Evolutionary conservation across 441 rosid genomes (phyloP).

Genomic region (Adansonia gregorii): DNA sequence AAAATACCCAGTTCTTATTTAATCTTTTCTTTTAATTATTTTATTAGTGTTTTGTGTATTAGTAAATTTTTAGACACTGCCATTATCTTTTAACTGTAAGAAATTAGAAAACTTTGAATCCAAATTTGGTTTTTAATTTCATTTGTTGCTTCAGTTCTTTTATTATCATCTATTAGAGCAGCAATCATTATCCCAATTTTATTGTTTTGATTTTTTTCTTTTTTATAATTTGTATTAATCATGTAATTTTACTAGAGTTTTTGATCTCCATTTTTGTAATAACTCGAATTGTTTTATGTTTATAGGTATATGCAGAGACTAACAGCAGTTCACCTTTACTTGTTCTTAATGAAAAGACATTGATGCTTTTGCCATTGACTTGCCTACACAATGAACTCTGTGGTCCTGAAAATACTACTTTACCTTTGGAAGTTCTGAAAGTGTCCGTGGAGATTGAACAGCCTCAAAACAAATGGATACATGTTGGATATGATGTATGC

Average conservation of each 20-base stretch:
- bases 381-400: conserved; percentile 45
- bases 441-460: conserved; percentile 44
- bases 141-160: neutral
- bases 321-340: conserved; percentile 56
- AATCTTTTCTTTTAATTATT: neutral
- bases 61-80: neutral
- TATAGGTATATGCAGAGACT: conserved; percentile 50
- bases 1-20: neutral
- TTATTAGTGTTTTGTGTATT: neutral
- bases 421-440: conserved; percentile 40
- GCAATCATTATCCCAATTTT: neutral
- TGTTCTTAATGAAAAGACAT: conserved; percentile 52
- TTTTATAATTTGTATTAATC: neutral
- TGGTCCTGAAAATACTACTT: conserved; percentile 38
- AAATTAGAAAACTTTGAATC: conserved; percentile 2
- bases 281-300: neutral
- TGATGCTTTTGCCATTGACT: conserved; percentile 53
- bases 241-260: neutral
- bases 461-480: conserved; percentile 66
- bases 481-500: conserved; percentile 69
- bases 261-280: conserved; percentile 15
- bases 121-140: neutral
- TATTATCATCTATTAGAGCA: neutral
- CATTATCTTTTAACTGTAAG: neutral
- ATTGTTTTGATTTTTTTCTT: neutral